Evolutionary conservation across 208 protist species (phyloP).

Genomic region (Herpetomonas muscarum): DNA sequence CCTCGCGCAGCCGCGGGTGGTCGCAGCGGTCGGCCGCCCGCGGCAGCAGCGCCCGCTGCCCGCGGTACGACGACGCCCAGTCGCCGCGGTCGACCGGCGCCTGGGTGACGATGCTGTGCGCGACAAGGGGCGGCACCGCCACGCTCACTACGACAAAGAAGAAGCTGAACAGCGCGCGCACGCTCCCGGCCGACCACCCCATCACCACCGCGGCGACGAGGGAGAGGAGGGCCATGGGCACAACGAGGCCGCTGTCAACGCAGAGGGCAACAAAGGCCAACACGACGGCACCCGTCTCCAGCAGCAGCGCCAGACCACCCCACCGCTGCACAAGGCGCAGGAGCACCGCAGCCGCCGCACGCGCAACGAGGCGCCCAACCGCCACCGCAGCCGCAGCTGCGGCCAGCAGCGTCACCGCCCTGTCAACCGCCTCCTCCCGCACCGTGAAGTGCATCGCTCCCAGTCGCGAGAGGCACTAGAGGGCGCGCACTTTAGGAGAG

Average conservation of each 20-base stretch:
- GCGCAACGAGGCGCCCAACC: neutral
- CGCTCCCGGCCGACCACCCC: constrained; percentile 26
- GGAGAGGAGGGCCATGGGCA: constrained; percentile 11
- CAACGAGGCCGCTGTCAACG: constrained; percentile 16
- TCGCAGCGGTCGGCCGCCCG: neutral
- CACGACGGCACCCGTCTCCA: neutral
- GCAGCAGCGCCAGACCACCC: neutral
- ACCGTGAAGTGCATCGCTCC: too few species aligned
- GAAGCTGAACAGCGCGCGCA: constrained; percentile 20
- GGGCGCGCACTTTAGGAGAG: too few species aligned
- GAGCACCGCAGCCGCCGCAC: neutral
- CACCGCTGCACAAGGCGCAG: neutral
- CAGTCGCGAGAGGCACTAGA: too few species aligned
- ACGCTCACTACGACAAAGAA: constrained; percentile 15
- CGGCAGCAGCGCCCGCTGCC: constrained; percentile 14
- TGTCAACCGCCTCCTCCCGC: too few species aligned
- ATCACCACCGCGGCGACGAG: constrained; percentile 9
- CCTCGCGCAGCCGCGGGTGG: constrained; percentile 1
- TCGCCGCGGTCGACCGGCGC: constrained; percentile 1
- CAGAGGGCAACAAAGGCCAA: constrained; percentile 7
- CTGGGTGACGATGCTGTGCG: neutral
- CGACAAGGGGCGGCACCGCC: constrained; percentile 7
- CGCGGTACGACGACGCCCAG: constrained; percentile 14
- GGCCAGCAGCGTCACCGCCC: too few species aligned
- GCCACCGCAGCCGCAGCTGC: neutral